Evolutionary conservation across 352 stramenopile genomes (phyloP), one percentile per base, ranked within the genome.

Genomic region (Globisporangium iwayamae): DNA sequence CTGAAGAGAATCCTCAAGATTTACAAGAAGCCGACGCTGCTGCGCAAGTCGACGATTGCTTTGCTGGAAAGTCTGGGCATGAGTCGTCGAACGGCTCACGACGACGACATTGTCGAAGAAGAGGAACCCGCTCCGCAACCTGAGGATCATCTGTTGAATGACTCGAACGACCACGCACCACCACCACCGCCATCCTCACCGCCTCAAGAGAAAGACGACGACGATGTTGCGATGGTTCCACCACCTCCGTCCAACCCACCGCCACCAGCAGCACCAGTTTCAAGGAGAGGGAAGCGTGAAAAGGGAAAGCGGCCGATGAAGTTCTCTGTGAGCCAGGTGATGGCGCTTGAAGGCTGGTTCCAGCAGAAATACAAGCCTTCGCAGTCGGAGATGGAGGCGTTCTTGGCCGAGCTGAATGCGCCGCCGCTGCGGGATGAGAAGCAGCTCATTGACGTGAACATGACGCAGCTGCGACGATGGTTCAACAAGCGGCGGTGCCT

Each of bases 401-500:
- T 92, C 50, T 55, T 94, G 48, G 66, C 71, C 11, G 63, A 84
- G 57, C 63, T 94, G 56, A 94, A 94, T 55, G 74, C 75, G 3
- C 52, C 79, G 0, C 83, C 85, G n/a, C 69, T 94, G 36, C 83
- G 83, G 13, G 85, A 94, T 30, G 75, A 88, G 52, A 90, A 91
- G 70, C 85, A 94, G 53, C 70, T 69, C 1, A 70, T 91, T 59
- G 83, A 94, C 50, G 83, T 94, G 56, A 94, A 83, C 74, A 94
- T 94, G 83, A 94, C 85, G 52, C 85, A 94, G 66, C 60, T 94
- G 34, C 74, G 85, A 39, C 76, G 85, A 22, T 94, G 85, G 85
- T 94, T 94, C 56, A 94, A 94, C 68, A 94, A 94, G 69, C 73
- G 85, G 25, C 82, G 85, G 36, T 94, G 85, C 74, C 77, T 94